Base-by-base conservation (phyloP, 2,329 filamentous ascomycete species). In the Cercospora sesami region DNA sequence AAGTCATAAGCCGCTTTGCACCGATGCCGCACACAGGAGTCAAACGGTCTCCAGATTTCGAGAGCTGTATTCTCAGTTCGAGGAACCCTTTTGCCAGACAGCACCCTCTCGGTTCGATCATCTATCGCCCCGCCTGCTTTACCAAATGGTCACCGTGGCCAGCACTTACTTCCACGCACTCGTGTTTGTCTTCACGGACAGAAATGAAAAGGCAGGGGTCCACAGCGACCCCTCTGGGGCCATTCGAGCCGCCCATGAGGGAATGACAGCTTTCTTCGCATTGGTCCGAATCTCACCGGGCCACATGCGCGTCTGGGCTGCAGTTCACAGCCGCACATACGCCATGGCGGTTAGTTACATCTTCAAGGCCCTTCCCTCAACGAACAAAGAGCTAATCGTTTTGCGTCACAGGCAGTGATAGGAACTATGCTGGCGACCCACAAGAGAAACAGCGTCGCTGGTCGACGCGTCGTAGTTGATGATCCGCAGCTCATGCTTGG, bases 181-280 rank as follows among this genome's bases (percentile, higher is more conserved):
- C 12, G 64, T 67, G 65, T 60, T 60, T 21, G 28, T 67, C 21
- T 67, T 60, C 42, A 67, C 60, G 51, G 65, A 67, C 28, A 53
- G 39, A 18, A 64, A 64, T 18, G 65, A 60, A 18, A 51, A 21
- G 1, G 39, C 61, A 14, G 51, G 55, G 14, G 53, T 60, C 3
- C 51, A 64, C 14, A 28, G 36, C 14, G 60, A 67, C 18, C 30
- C 51, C 10, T 53, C 63, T 26, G 61, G 65, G 7, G 65, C 65
- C 23, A 55, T 55, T 9, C 48, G 48, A 28, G 48, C 48, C 3
- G 48, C 48, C 16, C 48, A 55, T 16, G 48, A 55, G 16, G 48
- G 48, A 4, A 55, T 55, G 23, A 26, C 48, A 26, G 48, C 48
- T 5, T 55, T 55, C 26, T 55, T 55, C 23, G 48, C 48, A 12